phyloP scores from a whole-genome alignment of 2,329 filamentous ascomycete genomes.

The Beauveria asiatica region DNA sequence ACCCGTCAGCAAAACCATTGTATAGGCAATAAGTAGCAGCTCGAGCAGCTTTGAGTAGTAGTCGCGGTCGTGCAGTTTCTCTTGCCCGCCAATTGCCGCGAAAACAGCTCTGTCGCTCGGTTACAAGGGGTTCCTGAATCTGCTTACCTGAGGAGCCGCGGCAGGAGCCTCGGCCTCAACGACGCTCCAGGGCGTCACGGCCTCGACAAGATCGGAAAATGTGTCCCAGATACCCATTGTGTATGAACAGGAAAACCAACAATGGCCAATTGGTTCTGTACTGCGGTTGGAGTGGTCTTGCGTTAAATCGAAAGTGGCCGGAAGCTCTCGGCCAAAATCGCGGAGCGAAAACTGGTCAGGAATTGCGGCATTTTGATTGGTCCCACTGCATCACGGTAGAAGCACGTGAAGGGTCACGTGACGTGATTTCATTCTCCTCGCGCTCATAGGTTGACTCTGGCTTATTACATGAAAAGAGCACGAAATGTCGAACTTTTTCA shows the following conservation, averaged over 20 bases:
- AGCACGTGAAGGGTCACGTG: constrained; percentile 20
- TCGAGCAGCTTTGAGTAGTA: background rate
- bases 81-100: constrained; percentile 1
- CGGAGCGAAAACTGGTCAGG: constrained; percentile 35
- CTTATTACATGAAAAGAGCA: too few relatives aligned
- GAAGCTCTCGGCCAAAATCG: constrained; percentile 34
- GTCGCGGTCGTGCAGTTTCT: background rate
- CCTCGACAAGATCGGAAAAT: constrained; percentile 55
- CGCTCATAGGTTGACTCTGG: background rate
- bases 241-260: constrained; percentile 29
- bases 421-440: background rate
- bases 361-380: constrained; percentile 45
- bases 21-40: background rate
- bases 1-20: background rate
- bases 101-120: constrained; percentile 4
- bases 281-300: constrained; percentile 21
- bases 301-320: constrained; percentile 26
- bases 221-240: constrained; percentile 61
- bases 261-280: constrained; percentile 31
- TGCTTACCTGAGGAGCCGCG: constrained; percentile 51
- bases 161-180: constrained; percentile 60
- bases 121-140: background rate
- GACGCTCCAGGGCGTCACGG: constrained; percentile 55
- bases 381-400: constrained; percentile 12
- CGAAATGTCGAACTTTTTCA: too few relatives aligned